Conservation (phyloP, 768 basidiomycete species). For the Hysterangium stoloniferum region DNA sequence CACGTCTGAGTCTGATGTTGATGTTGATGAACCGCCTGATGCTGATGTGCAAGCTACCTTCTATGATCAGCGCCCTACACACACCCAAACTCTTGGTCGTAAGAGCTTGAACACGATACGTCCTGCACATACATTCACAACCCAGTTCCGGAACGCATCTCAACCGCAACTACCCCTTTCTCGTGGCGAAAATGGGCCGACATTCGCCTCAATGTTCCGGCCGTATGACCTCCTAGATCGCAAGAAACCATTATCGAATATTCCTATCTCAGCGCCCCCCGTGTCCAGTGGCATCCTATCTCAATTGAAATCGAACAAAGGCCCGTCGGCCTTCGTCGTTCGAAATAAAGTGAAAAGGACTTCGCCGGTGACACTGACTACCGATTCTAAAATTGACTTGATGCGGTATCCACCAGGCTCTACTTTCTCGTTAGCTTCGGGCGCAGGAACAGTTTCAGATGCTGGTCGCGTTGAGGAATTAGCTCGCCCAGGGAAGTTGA, state of each 20-base stretch:
- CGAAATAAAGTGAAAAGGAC: neutral
- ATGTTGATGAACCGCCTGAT: conserved; percentile 5
- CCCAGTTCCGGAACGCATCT: conserved; percentile 10
- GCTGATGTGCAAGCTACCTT: neutral
- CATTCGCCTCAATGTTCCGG: neutral
- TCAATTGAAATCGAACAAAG: conserved; percentile 1
- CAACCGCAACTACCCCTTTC: conserved; percentile 7
- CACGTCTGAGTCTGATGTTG: conserved; percentile 8
- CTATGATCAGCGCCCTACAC: neutral
- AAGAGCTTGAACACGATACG: conserved; percentile 5
- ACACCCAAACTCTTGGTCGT: neutral
- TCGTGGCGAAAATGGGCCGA: neutral
- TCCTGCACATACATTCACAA: conserved; percentile 5
- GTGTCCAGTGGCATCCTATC: conserved; percentile 4
- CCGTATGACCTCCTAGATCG: conserved; percentile 9
- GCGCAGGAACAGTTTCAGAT: neutral
- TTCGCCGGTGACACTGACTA: neutral
- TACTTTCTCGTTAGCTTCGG: conserved; percentile 1
- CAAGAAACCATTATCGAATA: conserved; percentile 9
- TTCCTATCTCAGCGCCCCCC: neutral
- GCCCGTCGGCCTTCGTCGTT: neutral
- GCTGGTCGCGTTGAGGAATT: neutral
- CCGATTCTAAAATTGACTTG: conserved; percentile 1
- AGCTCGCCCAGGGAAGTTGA: conserved; percentile 28
- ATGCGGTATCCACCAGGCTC: conserved; percentile 7